These are phyloP conservation scores for Solanum pimpinellifolium DNA, from an alignment of 257 asterid species.

Conservation along the genomic window DNA sequence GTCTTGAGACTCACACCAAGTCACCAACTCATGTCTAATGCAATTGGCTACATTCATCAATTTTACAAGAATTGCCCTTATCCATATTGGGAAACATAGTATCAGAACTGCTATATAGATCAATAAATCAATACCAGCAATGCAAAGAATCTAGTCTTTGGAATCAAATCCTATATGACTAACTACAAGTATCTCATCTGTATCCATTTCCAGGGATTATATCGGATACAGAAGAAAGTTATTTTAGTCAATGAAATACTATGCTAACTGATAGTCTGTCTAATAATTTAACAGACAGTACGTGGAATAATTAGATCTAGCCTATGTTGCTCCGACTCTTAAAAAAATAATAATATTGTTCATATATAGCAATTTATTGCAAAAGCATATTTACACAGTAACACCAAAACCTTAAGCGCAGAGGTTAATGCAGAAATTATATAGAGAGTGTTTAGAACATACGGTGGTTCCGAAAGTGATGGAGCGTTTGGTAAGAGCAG, in stretches of 20 bases:
- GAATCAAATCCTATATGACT: too few species aligned
- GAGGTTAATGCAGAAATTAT: too few species aligned
- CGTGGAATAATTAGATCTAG: background rate
- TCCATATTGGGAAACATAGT: background rate
- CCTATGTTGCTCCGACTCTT: too few species aligned
- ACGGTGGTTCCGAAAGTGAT: conserved; percentile 80
- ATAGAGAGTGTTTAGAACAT: background rate
- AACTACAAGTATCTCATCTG: too few species aligned
- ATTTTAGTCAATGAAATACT: background rate
- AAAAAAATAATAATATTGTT: too few species aligned
- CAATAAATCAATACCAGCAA: background rate
- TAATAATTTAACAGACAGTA: background rate
- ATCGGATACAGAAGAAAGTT: background rate
- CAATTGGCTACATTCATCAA: background rate
- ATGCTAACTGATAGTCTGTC: background rate
- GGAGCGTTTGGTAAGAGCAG: conserved; percentile 60
- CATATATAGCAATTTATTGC: too few species aligned
- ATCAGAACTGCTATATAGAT: background rate
- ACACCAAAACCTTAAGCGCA: too few species aligned
- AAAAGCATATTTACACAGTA: background rate
- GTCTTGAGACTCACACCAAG: background rate
- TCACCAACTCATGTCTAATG: background rate
- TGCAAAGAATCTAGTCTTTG: too few species aligned
- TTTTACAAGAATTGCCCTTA: background rate
- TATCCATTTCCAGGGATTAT: background rate